Percentiles rank a stretch among this genome's conserved stretches.
Conservation (phyloP, 2,329 filamentous ascomycete species). For the Paraphaeosphaeria sporulosa region DNA sequence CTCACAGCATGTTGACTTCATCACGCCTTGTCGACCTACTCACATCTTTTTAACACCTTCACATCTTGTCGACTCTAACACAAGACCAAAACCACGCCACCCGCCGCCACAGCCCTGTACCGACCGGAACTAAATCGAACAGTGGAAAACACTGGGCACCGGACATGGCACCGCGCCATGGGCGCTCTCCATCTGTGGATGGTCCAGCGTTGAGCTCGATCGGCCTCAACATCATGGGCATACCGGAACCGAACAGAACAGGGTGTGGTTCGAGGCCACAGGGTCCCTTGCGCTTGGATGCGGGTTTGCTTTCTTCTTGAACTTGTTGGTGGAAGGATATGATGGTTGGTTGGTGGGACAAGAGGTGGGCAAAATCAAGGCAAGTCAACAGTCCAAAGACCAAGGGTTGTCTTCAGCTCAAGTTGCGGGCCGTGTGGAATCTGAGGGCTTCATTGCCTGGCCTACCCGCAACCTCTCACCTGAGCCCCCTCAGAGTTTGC, state of each 20-base stretch:
- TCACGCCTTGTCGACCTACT: neutral
- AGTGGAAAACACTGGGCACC: slow-evolving; percentile 15
- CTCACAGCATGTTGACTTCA: neutral
- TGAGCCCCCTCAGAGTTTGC: neutral
- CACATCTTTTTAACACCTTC: neutral
- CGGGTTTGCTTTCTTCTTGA: neutral
- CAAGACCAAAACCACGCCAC: neutral
- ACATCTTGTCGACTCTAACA: neutral
- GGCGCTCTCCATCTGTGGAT: slow-evolving; percentile 17
- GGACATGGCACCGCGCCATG: slow-evolving; percentile 16
- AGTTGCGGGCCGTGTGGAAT: slow-evolving; percentile 10
- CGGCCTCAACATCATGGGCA: slow-evolving; percentile 11
- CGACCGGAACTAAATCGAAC: neutral
- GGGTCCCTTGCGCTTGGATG: slow-evolving; percentile 12
- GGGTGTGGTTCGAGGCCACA: slow-evolving; percentile 21
- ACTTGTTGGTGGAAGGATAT: too few species aligned
- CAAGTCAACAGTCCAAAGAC: neutral
- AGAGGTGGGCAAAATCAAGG: neutral
- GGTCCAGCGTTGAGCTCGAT: slow-evolving; percentile 18
- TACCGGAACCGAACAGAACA: neutral
- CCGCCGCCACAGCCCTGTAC: neutral
- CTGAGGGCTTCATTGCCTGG: slow-evolving; percentile 3
- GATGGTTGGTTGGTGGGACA: neutral
- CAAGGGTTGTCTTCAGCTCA: neutral
- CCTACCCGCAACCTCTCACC: slow-evolving; percentile 6